Evolutionary conservation across 257 asterid species (phyloP).

Genomic region (Gynochthodes officinalis): DNA sequence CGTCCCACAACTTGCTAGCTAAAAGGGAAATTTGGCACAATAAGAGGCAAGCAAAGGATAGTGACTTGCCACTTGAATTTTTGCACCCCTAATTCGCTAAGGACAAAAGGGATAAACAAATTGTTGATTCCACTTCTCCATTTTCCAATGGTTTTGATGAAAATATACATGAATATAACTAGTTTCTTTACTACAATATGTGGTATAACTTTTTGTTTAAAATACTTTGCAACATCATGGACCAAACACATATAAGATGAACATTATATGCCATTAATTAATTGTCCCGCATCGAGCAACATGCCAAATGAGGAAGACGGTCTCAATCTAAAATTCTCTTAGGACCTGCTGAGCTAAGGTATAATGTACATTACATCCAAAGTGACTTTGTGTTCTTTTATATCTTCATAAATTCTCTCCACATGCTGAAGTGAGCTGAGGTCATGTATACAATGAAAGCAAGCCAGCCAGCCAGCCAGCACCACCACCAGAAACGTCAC

Average conservation of each 20-base stretch:
- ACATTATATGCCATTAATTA: background rate
- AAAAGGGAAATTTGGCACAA: slow-evolving; percentile 1
- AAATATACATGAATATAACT: too few relatives aligned
- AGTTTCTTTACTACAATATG: too few relatives aligned
- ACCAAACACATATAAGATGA: background rate
- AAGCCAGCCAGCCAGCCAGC: background rate
- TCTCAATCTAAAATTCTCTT: slow-evolving; percentile 11
- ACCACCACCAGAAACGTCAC: slow-evolving; percentile 29
- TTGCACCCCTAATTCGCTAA: background rate
- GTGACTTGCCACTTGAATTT: slow-evolving; percentile 9
- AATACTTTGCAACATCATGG: background rate
- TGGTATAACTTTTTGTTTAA: background rate
- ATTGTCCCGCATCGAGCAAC: background rate
- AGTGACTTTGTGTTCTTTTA: background rate
- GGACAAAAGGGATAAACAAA: background rate
- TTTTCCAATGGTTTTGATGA: too few relatives aligned
- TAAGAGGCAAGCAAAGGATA: background rate
- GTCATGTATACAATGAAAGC: background rate
- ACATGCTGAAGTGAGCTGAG: slow-evolving; percentile 25
- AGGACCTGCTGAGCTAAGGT: slow-evolving; percentile 7
- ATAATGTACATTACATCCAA: slow-evolving; percentile 7
- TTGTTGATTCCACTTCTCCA: too few relatives aligned
- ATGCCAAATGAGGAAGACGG: slow-evolving; percentile 2
- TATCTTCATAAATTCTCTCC: slow-evolving; percentile 7
- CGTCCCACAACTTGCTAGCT: slow-evolving; percentile 5